Evolutionary conservation across 345 rosid species (phyloP), one percentile per base, ranked within the genome.

Genomic region (Psidium guajava): DNA sequence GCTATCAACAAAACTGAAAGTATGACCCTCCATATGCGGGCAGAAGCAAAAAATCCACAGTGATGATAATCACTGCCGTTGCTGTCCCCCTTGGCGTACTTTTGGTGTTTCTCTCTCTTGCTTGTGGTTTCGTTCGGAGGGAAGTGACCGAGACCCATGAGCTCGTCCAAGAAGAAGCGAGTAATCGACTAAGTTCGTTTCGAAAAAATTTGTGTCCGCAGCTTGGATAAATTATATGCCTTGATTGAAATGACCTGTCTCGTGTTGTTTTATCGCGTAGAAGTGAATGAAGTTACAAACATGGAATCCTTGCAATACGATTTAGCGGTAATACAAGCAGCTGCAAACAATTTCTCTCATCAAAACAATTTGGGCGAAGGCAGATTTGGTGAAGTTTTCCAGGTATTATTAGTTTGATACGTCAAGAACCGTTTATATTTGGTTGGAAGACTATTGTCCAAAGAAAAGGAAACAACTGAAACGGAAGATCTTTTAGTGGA

Each of bases 11-110:
- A 15, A n/a, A n/a, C 64, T 58, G 64, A 58, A 58, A 25, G 64
- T 12, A 57, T 57, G 32, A 57, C n/a, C 28, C 64, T 11, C 32
- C 64, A 25, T 25, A 57, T n/a, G 32, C 64, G 25, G 64, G 64
- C n/a, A 25, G 32, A 58, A 11, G 32, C 64, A 25, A 58, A 25
- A 25, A 25, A 58, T 57, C 64, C 64, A 2, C 64, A 25, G 27
- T 58, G 64, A 58, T 58, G 2, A 51, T 13, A 51, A 58, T 58
- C 4, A 11, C 64, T 58, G 32, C 64, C 64, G 25, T 58, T 2
- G 3, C 64, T 11, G 69, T 84, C 2, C 89, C 92, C 82, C 28
- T 75, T 57, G 54, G 92, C 86, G 89, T 86, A 90, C 44, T 42
- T 40, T 42, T 42, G n/a, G 6, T 56, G 61, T 24, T 56, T 56